Conservation (phyloP, 495 filamentous ascomycete genomes). For the Xylaria bambusicola region DNA sequence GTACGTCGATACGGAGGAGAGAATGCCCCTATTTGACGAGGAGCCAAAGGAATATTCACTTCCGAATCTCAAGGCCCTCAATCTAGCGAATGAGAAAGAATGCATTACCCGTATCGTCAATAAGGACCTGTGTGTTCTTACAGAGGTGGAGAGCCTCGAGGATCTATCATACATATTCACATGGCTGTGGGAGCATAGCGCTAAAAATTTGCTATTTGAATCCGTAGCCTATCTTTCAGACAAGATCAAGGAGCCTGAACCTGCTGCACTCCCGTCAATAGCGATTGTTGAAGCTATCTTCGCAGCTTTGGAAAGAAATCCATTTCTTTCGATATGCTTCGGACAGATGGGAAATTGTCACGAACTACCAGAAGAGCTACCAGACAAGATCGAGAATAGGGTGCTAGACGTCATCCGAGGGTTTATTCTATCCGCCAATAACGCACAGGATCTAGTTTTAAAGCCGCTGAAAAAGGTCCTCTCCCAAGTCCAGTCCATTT, state of each 20-base stretch:
- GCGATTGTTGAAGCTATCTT: constrained; percentile 23
- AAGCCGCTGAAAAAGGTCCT: constrained; percentile 42
- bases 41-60: constrained; percentile 42
- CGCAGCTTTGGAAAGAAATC: constrained; percentile 23
- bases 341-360: constrained; percentile 25
- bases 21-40: constrained; percentile 46
- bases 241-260: constrained; percentile 15
- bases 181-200: constrained; percentile 34
- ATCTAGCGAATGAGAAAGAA: constrained; percentile 35
- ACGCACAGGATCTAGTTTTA: constrained; percentile 39
- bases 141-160: constrained; percentile 23
- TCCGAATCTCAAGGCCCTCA: constrained; percentile 33
- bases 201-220: constrained; percentile 29
- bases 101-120: constrained; percentile 33
- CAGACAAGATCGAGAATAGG: constrained; percentile 21
- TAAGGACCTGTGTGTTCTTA: constrained; percentile 29
- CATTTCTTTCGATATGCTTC: constrained; percentile 33
- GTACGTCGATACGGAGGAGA: constrained; percentile 47
- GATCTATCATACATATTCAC: constrained; percentile 27
- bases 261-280: neutral
- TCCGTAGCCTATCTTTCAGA: constrained; percentile 28
- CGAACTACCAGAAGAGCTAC: constrained; percentile 19
- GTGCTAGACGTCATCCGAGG: constrained; percentile 30
- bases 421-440: constrained; percentile 37
- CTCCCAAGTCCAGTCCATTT: constrained; percentile 29